Conservation (phyloP, 805 yeast species). For the Kluyveromyces lactis region DNA sequence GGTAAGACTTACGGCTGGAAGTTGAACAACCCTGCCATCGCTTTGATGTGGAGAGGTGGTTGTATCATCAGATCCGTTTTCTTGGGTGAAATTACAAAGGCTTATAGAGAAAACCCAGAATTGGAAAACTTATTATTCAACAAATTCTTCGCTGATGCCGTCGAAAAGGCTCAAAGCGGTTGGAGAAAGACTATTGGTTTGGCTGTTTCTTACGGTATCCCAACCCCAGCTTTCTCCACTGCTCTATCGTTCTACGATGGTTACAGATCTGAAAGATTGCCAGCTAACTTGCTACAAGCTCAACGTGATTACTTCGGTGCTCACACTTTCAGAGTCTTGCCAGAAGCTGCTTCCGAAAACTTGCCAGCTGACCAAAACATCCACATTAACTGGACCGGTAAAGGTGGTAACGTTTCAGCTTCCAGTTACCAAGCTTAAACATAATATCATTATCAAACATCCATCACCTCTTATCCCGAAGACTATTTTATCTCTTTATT, state of each 20-base stretch:
- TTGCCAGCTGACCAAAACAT: constrained; percentile 76
- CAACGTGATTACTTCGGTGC: constrained; percentile 99
- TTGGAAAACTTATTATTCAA: constrained; percentile 93
- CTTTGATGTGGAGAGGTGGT: constrained; percentile 99
- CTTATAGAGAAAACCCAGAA: constrained; percentile 88
- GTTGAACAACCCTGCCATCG: constrained; percentile 95
- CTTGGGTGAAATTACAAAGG: constrained; percentile 93
- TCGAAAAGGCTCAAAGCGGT: constrained; percentile 85
- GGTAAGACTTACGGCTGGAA: constrained; percentile 96
- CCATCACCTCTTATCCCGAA: too few species aligned
- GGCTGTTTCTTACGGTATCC: constrained; percentile 82
- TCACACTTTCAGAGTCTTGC: constrained; percentile 94
- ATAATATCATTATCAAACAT: too few species aligned
- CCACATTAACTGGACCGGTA: constrained; percentile 99
- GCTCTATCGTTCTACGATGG: constrained; percentile 98
- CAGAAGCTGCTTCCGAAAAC: constrained; percentile 68
- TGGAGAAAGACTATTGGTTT: constrained; percentile 86
- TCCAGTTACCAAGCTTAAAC: constrained; percentile 83
- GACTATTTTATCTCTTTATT: too few species aligned
- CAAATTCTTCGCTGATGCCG: constrained; percentile 88
- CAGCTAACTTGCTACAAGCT: constrained; percentile 97
- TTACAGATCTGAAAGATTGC: constrained; percentile 90
- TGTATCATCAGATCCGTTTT: constrained; percentile 98
- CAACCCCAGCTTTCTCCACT: constrained; percentile 96
- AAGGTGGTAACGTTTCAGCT: constrained; percentile 96